Conservation (phyloP, 371 early-diverging fungal genomes). For the Mucor ambiguus region DNA sequence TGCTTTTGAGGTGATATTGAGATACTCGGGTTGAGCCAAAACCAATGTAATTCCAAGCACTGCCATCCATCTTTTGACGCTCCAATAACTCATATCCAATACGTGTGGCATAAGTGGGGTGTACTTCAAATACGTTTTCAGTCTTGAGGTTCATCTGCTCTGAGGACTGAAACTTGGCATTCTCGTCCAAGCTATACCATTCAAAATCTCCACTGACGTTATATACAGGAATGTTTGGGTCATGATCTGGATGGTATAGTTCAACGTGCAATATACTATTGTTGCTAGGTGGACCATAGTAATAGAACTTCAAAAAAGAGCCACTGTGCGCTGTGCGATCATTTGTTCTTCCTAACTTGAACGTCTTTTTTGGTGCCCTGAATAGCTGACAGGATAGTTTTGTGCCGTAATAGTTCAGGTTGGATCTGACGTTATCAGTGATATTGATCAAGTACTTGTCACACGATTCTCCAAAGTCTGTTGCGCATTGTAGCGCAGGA, state of each 20-base stretch:
- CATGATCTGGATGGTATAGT: slow-evolving; percentile 29
- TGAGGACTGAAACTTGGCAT: slow-evolving; percentile 28
- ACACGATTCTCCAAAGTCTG: slow-evolving; percentile 37
- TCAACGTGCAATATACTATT: slow-evolving; percentile 24
- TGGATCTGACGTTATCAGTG: slow-evolving; percentile 21
- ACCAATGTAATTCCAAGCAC: slow-evolving; percentile 35
- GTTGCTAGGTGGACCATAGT: slow-evolving; percentile 27
- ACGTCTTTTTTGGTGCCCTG: slow-evolving; percentile 9
- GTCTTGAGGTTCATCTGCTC: slow-evolving; percentile 38
- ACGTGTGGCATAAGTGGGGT: slow-evolving; percentile 12
- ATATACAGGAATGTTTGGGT: slow-evolving; percentile 32
- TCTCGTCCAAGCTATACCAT: slow-evolving; percentile 33
- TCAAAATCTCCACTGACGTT: slow-evolving; percentile 18
- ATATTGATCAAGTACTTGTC: slow-evolving; percentile 28
- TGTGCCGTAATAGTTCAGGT: slow-evolving; percentile 31
- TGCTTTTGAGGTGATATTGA: slow-evolving; percentile 20
- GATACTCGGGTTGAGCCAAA: slow-evolving; percentile 25
- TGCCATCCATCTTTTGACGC: slow-evolving; percentile 17
- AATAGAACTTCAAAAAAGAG: slow-evolving; percentile 32
- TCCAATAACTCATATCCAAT: slow-evolving; percentile 27
- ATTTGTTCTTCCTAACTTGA: slow-evolving; percentile 20
- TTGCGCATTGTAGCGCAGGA: slow-evolving; percentile 25
- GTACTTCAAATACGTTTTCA: slow-evolving; percentile 30
- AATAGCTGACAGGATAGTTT: slow-evolving; percentile 29
- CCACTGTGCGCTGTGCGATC: slow-evolving; percentile 21